Conservation (phyloP, 2,329 filamentous ascomycete species). For the Colletotrichum paranaense region DNA sequence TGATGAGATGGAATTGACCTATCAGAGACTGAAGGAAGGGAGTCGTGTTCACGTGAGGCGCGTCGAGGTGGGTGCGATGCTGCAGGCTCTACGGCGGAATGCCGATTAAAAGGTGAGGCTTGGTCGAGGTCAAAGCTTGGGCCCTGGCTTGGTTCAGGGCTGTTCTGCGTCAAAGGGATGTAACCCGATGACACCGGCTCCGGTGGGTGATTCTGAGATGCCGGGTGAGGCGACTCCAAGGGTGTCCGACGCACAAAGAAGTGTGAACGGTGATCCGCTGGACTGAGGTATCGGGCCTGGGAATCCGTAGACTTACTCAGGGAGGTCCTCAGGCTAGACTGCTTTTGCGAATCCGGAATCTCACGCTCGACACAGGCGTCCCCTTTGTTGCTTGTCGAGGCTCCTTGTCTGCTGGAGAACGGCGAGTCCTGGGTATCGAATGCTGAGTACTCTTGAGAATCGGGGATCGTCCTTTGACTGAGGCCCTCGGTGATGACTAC, state of each 20-base stretch:
- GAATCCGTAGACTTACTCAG: constrained; percentile 20
- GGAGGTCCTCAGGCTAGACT: constrained; percentile 26
- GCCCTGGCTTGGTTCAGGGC: background rate
- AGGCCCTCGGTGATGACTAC: constrained; percentile 44
- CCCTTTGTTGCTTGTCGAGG: background rate
- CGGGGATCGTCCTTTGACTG: constrained; percentile 54
- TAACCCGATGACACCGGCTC: background rate
- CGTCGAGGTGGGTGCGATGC: background rate
- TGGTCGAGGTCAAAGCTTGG: background rate
- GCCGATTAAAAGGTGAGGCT: background rate
- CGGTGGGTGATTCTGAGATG: background rate
- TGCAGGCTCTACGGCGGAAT: background rate
- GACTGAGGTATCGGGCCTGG: constrained; percentile 1
- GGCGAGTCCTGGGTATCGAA: constrained; percentile 15
- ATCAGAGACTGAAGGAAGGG: constrained; percentile 1
- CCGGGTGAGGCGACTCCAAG: background rate
- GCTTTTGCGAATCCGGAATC: constrained; percentile 32
- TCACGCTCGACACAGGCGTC: constrained; percentile 6
- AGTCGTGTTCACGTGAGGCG: constrained; percentile 7
- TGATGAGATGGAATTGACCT: constrained; percentile 27
- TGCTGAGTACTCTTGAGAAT: constrained; percentile 51
- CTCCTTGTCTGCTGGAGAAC: background rate
- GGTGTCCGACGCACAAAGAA: constrained; percentile 8
- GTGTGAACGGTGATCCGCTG: background rate
- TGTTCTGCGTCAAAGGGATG: constrained; percentile 7